Percentiles rank a stretch among this genome's conserved stretches.
Conservation (phyloP, 2,329 filamentous ascomycete genomes). For the Aspergillus texensis region DNA sequence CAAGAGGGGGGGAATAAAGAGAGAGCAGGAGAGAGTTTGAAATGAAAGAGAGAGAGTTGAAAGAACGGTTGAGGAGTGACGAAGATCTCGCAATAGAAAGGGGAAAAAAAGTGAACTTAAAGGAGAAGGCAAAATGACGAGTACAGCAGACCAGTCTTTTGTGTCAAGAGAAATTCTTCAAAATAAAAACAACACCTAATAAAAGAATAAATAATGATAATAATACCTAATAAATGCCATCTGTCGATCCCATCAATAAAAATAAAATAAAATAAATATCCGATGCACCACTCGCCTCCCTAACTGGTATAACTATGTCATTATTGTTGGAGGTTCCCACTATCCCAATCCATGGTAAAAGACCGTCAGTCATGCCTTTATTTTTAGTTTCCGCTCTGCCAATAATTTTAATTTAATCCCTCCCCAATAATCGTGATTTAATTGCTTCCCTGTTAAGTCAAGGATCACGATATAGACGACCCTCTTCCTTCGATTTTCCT, state of each 20-base stretch:
- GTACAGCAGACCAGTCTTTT: background rate
- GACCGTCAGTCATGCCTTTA: constrained; percentile 9
- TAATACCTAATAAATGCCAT: too few species aligned
- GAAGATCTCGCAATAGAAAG: constrained; percentile 20
- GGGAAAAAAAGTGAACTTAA: constrained; percentile 27
- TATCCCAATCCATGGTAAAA: background rate
- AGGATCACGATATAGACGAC: background rate
- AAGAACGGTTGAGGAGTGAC: constrained; percentile 3
- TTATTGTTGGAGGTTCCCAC: background rate
- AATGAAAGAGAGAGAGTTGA: background rate
- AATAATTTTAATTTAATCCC: constrained; percentile 3
- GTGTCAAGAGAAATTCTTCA: too few species aligned
- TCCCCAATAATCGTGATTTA: constrained; percentile 4
- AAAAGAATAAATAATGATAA: background rate
- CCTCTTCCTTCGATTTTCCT: constrained; percentile 13
- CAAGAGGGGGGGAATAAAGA: background rate
- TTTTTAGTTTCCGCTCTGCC: constrained; percentile 21
- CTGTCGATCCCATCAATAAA: background rate
- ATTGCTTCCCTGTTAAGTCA: background rate
- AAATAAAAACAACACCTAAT: background rate
- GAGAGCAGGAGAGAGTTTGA: background rate
- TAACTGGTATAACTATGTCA: background rate
- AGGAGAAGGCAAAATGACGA: constrained; percentile 21
- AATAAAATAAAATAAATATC: background rate
- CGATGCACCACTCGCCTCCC: too few species aligned